Conservation (phyloP, 2,329 filamentous ascomycete genomes). For the Colletotrichum higginsianum region DNA sequence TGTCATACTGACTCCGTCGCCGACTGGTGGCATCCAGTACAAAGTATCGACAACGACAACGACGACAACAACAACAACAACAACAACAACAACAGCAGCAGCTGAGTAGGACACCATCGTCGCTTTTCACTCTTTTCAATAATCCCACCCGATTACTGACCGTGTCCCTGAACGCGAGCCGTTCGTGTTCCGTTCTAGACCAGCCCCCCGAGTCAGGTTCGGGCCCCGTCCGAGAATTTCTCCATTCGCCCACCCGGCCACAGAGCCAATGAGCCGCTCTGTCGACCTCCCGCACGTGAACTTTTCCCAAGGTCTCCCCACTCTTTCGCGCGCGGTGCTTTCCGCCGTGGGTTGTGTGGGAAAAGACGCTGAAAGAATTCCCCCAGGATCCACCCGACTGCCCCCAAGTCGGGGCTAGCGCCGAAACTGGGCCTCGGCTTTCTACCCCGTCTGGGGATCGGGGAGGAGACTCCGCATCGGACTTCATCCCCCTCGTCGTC, state of each 20-base stretch:
- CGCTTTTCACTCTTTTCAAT: neutral
- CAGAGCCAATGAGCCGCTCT: slow-evolving; percentile 12
- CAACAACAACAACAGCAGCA: no score
- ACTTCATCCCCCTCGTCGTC: slow-evolving; percentile 5
- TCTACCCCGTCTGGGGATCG: slow-evolving; percentile 40
- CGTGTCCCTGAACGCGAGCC: slow-evolving; percentile 20
- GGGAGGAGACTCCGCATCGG: slow-evolving; percentile 20
- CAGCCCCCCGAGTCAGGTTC: slow-evolving; percentile 32
- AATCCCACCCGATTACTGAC: neutral
- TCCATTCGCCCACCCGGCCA: slow-evolving; percentile 9
- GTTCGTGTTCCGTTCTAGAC: slow-evolving; percentile 27
- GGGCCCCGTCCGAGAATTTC: slow-evolving; percentile 38
- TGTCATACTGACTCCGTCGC: neutral
- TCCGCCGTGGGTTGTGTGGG: slow-evolving; percentile 8
- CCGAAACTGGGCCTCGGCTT: slow-evolving; percentile 30
- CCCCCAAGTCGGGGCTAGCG: slow-evolving; percentile 40
- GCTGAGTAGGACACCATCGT: neutral
- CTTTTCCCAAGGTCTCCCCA: no score
- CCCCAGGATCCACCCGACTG: slow-evolving; percentile 29
- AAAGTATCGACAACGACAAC: no score
- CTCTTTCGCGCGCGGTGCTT: slow-evolving; percentile 1
- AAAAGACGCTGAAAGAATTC: neutral
- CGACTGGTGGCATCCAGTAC: neutral
- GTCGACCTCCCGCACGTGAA: no score
- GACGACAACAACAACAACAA: no score